These are phyloP conservation scores for Suzukiozyma palmioleophila DNA, from an alignment of 1,139 yeast species.

Conservation along the genomic window DNA sequence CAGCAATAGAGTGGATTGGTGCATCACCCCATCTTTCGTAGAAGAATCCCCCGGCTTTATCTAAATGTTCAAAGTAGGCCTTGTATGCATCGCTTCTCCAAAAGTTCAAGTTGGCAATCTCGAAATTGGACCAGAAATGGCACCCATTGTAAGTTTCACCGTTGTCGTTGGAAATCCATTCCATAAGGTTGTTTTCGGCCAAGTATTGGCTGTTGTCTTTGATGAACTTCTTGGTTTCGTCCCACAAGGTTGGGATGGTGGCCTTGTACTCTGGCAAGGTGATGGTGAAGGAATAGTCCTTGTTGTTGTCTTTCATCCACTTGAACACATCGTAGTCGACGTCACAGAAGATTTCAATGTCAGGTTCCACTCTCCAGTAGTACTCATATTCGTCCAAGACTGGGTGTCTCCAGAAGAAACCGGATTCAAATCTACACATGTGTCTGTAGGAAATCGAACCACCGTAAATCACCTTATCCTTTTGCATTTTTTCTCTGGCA, in stretches of 20 bases:
- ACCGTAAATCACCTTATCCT: constrained; percentile 57
- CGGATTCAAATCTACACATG: constrained; percentile 92
- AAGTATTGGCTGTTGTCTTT: constrained; percentile 61
- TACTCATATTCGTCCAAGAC: constrained; percentile 69
- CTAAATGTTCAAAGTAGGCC: constrained; percentile 66
- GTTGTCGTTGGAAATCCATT: constrained; percentile 66
- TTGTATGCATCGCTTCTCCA: constrained; percentile 72
- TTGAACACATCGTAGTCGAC: constrained; percentile 78
- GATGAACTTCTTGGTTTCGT: constrained; percentile 64
- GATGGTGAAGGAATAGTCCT: constrained; percentile 75
- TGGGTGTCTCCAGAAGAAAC: constrained; percentile 80
- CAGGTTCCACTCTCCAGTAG: constrained; percentile 96
- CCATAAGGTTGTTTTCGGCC: constrained; percentile 63
- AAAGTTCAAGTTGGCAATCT: constrained; percentile 67
- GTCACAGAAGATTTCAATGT: constrained; percentile 72
- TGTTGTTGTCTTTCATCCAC: constrained; percentile 70
- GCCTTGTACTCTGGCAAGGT: constrained; percentile 78
- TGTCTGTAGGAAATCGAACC: constrained; percentile 62
- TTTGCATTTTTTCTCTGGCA: constrained; percentile 47
- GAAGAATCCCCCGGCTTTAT: constrained; percentile 79
- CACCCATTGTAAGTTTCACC: constrained; percentile 72
- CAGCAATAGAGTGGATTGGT: constrained; percentile 85
- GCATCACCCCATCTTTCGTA: constrained; percentile 96
- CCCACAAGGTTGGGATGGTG: constrained; percentile 82
- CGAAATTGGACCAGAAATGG: constrained; percentile 89